Conservation (phyloP, 352 stramenopile genomes). For the Pilasporangium apinafurcum region DNA sequence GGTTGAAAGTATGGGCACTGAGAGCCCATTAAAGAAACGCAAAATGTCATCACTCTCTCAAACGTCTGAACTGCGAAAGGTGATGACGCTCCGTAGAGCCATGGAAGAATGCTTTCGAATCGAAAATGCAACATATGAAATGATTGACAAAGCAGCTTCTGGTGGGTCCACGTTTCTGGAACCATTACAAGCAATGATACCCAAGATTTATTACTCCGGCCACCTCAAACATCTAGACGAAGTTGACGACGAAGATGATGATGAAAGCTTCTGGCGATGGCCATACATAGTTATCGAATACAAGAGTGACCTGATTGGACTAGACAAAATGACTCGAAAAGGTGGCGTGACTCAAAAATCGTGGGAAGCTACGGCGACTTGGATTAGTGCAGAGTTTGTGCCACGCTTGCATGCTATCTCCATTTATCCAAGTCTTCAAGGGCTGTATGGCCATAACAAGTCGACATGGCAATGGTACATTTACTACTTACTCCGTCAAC, state of each 20-base stretch:
- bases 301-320: conserved; percentile 36
- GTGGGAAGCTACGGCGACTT: conserved; percentile 47
- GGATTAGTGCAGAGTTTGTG: conserved; percentile 58
- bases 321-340: conserved; percentile 44
- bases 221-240: conserved; percentile 58
- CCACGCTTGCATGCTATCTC: conserved; percentile 50
- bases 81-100: conserved; percentile 52
- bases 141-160: conserved; percentile 23
- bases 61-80: conserved; percentile 40
- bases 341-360: conserved; percentile 36
- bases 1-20: conserved; percentile 2
- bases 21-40: conserved; percentile 24
- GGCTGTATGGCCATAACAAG: conserved; percentile 63
- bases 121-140: conserved; percentile 47
- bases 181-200: conserved; percentile 24
- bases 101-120: conserved; percentile 79
- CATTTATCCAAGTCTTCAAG: conserved; percentile 31
- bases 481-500: conserved; percentile 69
- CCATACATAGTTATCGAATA: conserved; percentile 77
- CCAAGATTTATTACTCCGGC: conserved; percentile 35
- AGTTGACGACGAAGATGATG: conserved; percentile 59
- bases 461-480: conserved; percentile 73
- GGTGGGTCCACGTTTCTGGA: conserved; percentile 6
- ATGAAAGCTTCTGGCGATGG: conserved; percentile 76
- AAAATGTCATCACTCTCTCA: conserved; percentile 36